Evolutionary conservation across 768 basidiomycete species (phyloP).

Genomic region (Russula sp.): DNA sequence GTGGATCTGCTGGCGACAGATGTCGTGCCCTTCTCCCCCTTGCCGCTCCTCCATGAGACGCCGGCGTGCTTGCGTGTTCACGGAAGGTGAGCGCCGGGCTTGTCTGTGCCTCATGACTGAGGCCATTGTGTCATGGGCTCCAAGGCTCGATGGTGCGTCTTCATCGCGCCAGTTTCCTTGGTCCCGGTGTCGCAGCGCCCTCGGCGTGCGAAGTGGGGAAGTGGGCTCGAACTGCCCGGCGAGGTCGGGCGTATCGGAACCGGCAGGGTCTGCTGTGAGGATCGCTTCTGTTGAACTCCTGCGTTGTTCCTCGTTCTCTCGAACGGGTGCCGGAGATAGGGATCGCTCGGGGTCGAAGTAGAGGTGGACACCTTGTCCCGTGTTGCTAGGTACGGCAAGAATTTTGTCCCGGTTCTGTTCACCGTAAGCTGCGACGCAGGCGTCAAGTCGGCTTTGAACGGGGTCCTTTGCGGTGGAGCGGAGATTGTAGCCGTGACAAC

Average conservation of each 20-base stretch:
- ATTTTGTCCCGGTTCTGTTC: constrained; percentile 5
- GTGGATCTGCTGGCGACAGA: not conserved
- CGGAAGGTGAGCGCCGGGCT: not conserved
- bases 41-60: not conserved
- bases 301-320: not conserved
- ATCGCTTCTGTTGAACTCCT: not conserved
- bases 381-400: not conserved
- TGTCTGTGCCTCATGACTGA: not conserved
- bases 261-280: not conserved
- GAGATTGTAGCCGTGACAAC: constrained; percentile 1
- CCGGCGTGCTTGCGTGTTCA: not conserved
- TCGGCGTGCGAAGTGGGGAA: not conserved
- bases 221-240: not conserved
- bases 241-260: not conserved
- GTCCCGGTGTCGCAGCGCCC: not conserved
- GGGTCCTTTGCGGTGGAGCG: constrained; percentile 2
- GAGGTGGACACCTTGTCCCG: constrained; percentile 1
- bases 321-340: not conserved
- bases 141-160: not conserved
- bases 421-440: constrained; percentile 2
- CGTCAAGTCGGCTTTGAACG: not conserved
- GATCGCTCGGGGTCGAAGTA: constrained; percentile 3
- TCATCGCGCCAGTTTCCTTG: not conserved
- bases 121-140: constrained; percentile 3
- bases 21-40: not conserved